Conservation (phyloP, 805 yeast genomes). For the Candida maris region DNA sequence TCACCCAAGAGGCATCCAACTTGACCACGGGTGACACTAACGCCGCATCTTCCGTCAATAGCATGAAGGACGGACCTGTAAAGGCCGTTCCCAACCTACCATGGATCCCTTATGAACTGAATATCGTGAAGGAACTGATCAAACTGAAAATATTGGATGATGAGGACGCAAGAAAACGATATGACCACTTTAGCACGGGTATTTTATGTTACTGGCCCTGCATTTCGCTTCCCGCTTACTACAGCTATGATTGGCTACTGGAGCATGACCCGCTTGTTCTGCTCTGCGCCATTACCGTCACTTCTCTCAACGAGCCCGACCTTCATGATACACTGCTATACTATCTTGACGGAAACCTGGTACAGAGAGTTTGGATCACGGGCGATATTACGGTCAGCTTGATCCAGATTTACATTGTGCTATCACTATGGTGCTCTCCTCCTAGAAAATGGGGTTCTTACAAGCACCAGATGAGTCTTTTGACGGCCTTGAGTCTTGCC, state of each 20-base stretch:
- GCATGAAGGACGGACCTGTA: constrained; percentile 36
- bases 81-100: constrained; percentile 32
- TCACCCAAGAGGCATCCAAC: constrained; percentile 6
- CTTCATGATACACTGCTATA: constrained; percentile 40
- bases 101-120: constrained; percentile 34
- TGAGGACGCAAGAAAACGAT: constrained; percentile 35
- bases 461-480: constrained; percentile 47
- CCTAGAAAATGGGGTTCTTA: constrained; percentile 50
- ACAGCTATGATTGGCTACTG: constrained; percentile 38
- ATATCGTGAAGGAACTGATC: constrained; percentile 37
- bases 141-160: constrained; percentile 32
- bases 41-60: constrained; percentile 31
- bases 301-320: constrained; percentile 43
- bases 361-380: constrained; percentile 41
- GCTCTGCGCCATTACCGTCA: constrained; percentile 42
- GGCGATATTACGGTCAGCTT: constrained; percentile 41
- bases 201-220: constrained; percentile 48
- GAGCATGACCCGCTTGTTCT: constrained; percentile 43
- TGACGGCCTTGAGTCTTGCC: constrained; percentile 42
- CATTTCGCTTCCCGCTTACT: constrained; percentile 37
- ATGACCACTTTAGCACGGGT: constrained; percentile 33
- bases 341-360: constrained; percentile 43
- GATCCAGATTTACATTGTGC: constrained; percentile 40
- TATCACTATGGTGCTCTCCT: constrained; percentile 53
- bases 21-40: constrained; percentile 4